phyloP scores from a whole-genome alignment of 106 monocot genomes.

The Xerophyta viscosa region DNA sequence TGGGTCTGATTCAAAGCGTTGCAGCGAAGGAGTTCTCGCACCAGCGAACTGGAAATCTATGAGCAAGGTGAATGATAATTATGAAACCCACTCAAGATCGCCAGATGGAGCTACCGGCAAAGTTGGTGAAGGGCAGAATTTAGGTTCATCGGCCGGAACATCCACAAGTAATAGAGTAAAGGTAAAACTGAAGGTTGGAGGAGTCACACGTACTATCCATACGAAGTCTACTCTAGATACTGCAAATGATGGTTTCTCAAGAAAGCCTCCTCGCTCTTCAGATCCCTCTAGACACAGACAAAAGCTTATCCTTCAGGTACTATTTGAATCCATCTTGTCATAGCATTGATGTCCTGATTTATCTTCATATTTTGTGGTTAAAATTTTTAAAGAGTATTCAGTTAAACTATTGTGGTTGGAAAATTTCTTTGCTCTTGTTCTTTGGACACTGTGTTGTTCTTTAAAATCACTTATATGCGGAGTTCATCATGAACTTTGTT shows the following conservation, averaged over 20 bases:
- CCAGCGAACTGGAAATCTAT: constrained; percentile 29
- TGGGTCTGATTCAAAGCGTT: constrained; percentile 19
- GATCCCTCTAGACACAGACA: constrained; percentile 35
- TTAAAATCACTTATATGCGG: neutral
- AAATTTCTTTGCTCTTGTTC: neutral
- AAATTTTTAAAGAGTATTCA: too few species aligned
- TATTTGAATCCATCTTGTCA: neutral
- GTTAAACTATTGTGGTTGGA: too few species aligned
- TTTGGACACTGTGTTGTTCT: neutral
- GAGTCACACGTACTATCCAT: constrained; percentile 55
- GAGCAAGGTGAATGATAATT: constrained; percentile 16
- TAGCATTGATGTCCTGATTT: neutral
- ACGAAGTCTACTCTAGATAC: constrained; percentile 39
- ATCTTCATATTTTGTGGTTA: neutral
- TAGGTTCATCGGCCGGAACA: constrained; percentile 3
- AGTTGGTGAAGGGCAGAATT: constrained; percentile 3
- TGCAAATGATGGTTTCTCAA: constrained; percentile 8
- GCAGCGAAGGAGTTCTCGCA: constrained; percentile 35
- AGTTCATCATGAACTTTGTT: neutral
- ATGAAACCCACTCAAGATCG: constrained; percentile 14
- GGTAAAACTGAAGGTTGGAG: constrained; percentile 73
- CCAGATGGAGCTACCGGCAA: constrained; percentile 8
- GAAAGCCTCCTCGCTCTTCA: constrained; percentile 21
- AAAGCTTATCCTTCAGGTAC: constrained; percentile 40
- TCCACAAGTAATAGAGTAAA: constrained; percentile 19